A percentile compares a stretch with the other conserved stretches of the same genome.
Evolutionary conservation across 495 filamentous ascomycete genomes (phyloP).

Genomic region (Annulohypoxylon maeteangense): DNA sequence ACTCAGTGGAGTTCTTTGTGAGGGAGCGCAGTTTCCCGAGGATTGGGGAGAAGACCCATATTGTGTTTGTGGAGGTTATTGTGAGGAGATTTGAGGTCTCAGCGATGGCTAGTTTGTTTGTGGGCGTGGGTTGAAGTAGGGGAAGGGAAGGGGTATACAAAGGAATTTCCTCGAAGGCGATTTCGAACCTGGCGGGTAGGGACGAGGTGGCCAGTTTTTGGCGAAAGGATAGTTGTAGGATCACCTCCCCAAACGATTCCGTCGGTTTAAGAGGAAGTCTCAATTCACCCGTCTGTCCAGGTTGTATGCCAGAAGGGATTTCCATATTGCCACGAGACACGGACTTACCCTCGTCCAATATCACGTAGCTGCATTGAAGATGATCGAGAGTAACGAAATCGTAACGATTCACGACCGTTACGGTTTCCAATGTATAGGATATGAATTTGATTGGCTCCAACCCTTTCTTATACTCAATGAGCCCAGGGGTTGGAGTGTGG

Average conservation of each 20-base stretch:
- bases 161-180: slow-evolving; percentile 61
- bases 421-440: slow-evolving; percentile 33
- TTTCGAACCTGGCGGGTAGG: slow-evolving; percentile 55
- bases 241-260: slow-evolving; percentile 26
- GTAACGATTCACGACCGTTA: slow-evolving; percentile 59
- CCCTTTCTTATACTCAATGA: slow-evolving; percentile 70
- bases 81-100: slow-evolving; percentile 40
- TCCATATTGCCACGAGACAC: slow-evolving; percentile 30
- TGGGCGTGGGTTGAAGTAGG: slow-evolving; percentile 1
- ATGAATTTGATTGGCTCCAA: slow-evolving; percentile 63
- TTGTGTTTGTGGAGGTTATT: slow-evolving; percentile 28
- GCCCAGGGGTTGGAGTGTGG: slow-evolving; percentile 67
- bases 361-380: slow-evolving; percentile 47
- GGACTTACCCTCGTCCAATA: slow-evolving; percentile 41
- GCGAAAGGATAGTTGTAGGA: slow-evolving; percentile 33
- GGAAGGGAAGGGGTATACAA: slow-evolving; percentile 10
- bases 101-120: slow-evolving; percentile 24
- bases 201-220: slow-evolving; percentile 51
- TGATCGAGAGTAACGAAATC: slow-evolving; percentile 64
- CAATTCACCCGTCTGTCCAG: slow-evolving; percentile 36
- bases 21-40: slow-evolving; percentile 38
- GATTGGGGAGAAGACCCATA: slow-evolving; percentile 33
- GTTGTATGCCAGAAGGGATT: slow-evolving; percentile 33
- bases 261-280: background rate
- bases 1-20: slow-evolving; percentile 39